A percentile compares a stretch with the other conserved stretches of the same genome.
phyloP scores from a whole-genome alignment of 2,329 filamentous ascomycete species.

The Colletotrichum horii region DNA sequence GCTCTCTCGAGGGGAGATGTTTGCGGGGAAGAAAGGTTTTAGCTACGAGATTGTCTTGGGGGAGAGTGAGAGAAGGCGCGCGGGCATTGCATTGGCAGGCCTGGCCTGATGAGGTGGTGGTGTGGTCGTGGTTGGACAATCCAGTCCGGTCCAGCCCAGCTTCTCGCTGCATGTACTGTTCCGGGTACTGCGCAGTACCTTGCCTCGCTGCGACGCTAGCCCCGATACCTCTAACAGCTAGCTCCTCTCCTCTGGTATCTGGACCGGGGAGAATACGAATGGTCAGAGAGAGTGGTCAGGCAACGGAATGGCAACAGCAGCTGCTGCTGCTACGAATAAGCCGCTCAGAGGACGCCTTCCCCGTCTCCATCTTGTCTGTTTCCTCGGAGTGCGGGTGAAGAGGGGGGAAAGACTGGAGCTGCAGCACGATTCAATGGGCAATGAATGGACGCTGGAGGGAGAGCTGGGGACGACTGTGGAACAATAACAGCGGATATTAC shows the following conservation, averaged over 20 bases:
- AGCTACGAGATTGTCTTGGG: conserved; percentile 11
- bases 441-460: not conserved
- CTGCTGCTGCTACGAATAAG: not conserved
- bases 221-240: not conserved
- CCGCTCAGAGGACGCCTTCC: not conserved
- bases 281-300: not conserved
- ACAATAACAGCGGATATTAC: conserved; percentile 15
- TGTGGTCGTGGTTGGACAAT: conserved; percentile 21
- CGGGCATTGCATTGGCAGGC: conserved; percentile 1
- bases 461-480: not conserved
- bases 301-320: not conserved
- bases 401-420: not conserved
- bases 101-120: conserved; percentile 13
- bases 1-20: conserved; percentile 2
- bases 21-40: conserved; percentile 23
- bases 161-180: not conserved
- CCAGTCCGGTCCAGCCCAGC: conserved; percentile 6
- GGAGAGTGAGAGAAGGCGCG: not conserved
- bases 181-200: not conserved
- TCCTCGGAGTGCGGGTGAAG: not conserved
- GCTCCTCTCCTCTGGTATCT: not conserved
- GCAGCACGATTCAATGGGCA: not conserved
- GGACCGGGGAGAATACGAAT: not conserved
- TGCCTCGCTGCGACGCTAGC: not conserved
- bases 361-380: not conserved